Evolutionary conservation across 768 basidiomycete genomes (phyloP).

Genomic region (Scleroderma citrinum): DNA sequence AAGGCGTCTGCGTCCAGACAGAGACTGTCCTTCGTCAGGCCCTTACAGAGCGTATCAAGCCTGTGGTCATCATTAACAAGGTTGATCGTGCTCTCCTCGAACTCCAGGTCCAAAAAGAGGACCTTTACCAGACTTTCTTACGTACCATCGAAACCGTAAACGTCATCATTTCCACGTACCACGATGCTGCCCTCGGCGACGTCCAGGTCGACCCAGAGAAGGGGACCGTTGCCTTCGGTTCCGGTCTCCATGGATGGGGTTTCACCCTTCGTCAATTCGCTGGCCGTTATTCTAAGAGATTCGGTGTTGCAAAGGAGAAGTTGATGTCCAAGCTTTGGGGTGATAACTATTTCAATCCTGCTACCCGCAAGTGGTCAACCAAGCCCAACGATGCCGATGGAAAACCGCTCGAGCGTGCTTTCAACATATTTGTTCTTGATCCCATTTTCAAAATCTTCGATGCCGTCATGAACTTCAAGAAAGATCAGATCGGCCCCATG

Average conservation of each 20-base stretch:
- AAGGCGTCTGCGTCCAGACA: conserved; percentile 99
- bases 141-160: conserved; percentile 98
- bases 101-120: conserved; percentile 95
- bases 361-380: conserved; percentile 94
- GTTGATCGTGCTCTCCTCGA: conserved; percentile 99
- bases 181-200: conserved; percentile 90
- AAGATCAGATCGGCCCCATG: conserved; percentile 75
- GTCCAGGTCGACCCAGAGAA: conserved; percentile 98
- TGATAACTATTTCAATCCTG: conserved; percentile 98
- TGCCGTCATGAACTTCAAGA: conserved; percentile 99
- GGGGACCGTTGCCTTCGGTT: conserved; percentile 98
- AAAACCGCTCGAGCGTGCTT: conserved; percentile 93
- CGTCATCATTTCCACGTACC: conserved; percentile 97
- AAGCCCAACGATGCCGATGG: conserved; percentile 70
- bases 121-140: conserved; percentile 94
- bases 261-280: conserved; percentile 99
- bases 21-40: conserved; percentile 99
- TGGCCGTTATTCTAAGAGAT: conserved; percentile 91
- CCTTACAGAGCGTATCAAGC: conserved; percentile 97
- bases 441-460: conserved; percentile 99
- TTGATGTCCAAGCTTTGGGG: conserved; percentile 99
- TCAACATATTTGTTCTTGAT: conserved; percentile 97
- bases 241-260: conserved; percentile 99
- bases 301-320: conserved; percentile 98
- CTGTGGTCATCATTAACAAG: conserved; percentile 99